Evolutionary conservation across 257 asterid genomes (phyloP), one percentile per base, ranked within the genome.

Genomic region (Coffea eugenioides): DNA sequence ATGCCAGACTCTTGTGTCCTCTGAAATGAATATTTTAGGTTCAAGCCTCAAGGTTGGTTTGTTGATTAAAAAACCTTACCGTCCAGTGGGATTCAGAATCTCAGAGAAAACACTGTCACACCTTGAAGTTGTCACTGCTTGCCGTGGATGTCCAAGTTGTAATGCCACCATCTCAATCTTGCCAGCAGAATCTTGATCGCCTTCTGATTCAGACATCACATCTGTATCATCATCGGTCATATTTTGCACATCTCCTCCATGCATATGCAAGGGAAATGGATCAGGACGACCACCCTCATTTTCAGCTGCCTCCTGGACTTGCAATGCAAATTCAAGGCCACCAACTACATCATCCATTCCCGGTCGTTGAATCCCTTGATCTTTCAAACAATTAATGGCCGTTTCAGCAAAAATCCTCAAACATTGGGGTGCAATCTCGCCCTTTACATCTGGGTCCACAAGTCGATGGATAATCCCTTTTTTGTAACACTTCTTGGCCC

Each of bases 291-390:
- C 66, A 1, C 70, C 83, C 39, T 84, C 51, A 8, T 82, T 68
- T 48, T 90, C 91, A 0, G 89, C 90, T 16, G 80, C 85, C 27
- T 27, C 27, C 27, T 27, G 27, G 27, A 27, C 27, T 27, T 27
- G 27, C 27, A 27, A 27, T 27, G 93, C 91, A 36, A 89, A 90
- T 81, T 93, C 95, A 18, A 93, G 89, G 74, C 86, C 85, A 92
- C 97, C 82, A 25, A 93, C 88, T 8, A 90, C 84, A 76, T 93
- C 94, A 49, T 76, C 84, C 95, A 89, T 93, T 1, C 91, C 23
- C 0, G 94, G 93, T 79, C 97, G 80, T 2, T 91, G 88, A 0
- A 45, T 49, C 49, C 94, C 91, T 8, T 78, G 77, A 27, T 88
- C 89, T 54, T 51, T 81, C 87, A 93, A 76, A 73, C 97, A 93